These are phyloP conservation scores for Inga oerstediana DNA, from an alignment of 306 rosid genomes.

Conservation along the genomic window DNA sequence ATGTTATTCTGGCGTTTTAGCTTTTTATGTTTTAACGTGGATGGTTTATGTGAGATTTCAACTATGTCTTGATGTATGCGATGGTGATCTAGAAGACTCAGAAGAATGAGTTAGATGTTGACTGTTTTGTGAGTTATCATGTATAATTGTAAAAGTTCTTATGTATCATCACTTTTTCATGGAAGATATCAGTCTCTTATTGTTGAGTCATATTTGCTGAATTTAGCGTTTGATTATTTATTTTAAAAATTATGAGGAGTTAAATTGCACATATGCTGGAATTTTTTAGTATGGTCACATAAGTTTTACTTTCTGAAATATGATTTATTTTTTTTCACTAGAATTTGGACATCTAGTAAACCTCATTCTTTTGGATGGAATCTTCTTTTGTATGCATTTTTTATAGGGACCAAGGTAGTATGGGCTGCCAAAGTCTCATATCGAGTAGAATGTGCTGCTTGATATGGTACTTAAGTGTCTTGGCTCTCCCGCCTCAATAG, in stretches of 20 bases:
- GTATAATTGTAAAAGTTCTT: constrained; percentile 9
- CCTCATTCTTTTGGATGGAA: constrained; percentile 19
- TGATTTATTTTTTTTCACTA: constrained; percentile 5
- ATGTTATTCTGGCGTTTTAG: constrained; percentile 9
- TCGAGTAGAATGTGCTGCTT: no score
- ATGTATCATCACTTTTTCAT: constrained; percentile 23
- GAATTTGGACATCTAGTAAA: constrained; percentile 17
- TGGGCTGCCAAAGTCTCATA: no score
- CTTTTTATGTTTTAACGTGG: not conserved
- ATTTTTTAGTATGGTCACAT: constrained; percentile 13
- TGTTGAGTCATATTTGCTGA: not conserved
- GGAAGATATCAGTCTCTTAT: constrained; percentile 1
- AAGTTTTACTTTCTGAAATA: constrained; percentile 2
- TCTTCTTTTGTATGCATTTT: not conserved
- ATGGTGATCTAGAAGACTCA: constrained; percentile 9
- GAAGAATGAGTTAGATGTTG: constrained; percentile 12
- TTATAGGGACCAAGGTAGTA: no score
- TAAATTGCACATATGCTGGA: not conserved
- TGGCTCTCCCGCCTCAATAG: no score
- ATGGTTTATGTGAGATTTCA: constrained; percentile 21
- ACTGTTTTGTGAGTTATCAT: constrained; percentile 11
- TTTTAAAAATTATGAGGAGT: constrained; percentile 20
- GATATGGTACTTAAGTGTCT: no score
- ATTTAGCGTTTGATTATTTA: constrained; percentile 13
- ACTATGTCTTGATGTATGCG: constrained; percentile 19